Percentiles rank a stretch among this genome's conserved stretches.
Conservation (phyloP, 257 asterid genomes). For the Solanum virginianum region DNA sequence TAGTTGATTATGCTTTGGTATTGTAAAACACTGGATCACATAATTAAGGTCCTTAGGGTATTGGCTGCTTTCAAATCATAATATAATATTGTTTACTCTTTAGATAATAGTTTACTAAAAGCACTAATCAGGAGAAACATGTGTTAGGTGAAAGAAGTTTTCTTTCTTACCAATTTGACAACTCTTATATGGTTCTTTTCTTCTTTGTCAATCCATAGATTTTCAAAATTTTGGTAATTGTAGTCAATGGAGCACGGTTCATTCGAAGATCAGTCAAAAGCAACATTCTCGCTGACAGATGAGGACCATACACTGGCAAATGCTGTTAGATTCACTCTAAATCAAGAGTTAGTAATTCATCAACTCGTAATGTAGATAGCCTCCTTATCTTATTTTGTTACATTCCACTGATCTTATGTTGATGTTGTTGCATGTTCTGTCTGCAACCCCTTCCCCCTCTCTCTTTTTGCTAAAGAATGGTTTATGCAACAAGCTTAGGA, state of each 20-base stretch:
- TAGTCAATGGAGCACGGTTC: constrained; percentile 60
- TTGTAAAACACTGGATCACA: not conserved
- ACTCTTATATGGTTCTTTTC: not conserved
- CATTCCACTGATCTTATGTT: not conserved
- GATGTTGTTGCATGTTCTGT: not conserved
- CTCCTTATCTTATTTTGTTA: not conserved
- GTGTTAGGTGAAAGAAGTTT: not conserved
- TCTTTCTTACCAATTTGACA: not conserved
- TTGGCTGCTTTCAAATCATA: not conserved
- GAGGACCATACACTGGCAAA: constrained; percentile 93
- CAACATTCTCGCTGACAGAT: constrained; percentile 63
- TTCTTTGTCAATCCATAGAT: not conserved
- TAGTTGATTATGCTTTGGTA: not conserved
- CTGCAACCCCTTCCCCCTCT: not conserved
- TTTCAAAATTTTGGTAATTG: not conserved
- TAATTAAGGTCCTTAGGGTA: not conserved
- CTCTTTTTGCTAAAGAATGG: not conserved
- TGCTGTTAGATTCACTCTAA: constrained; percentile 62
- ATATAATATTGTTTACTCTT: not conserved
- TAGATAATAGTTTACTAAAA: not conserved
- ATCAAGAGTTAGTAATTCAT: constrained; percentile 62
- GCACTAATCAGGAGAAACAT: not conserved
- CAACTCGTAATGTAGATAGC: not conserved
- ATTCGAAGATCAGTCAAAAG: constrained; percentile 46
- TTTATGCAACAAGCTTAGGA: not conserved